Evolutionary conservation across 768 basidiomycete species (phyloP).

Genomic region (Boletales sp.): DNA sequence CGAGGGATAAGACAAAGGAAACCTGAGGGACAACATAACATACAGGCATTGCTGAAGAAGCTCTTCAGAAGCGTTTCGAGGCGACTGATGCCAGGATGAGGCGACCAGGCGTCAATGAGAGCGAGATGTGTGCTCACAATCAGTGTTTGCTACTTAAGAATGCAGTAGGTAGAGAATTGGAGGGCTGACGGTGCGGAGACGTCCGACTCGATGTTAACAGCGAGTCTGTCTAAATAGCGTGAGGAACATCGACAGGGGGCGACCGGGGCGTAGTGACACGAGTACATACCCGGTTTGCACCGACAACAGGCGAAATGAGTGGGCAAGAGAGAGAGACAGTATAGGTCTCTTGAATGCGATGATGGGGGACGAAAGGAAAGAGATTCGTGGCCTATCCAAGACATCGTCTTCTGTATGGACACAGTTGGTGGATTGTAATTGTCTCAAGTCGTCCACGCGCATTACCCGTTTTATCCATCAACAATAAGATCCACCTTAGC

Average conservation of each 20-base stretch:
- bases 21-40: neutral
- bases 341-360: neutral
- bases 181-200: neutral
- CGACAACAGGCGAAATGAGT: constrained; percentile 1
- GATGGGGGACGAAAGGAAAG: too few relatives aligned
- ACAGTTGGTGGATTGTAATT: constrained; percentile 14
- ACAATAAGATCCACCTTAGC: constrained; percentile 23
- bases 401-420: constrained; percentile 14
- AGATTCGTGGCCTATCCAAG: neutral
- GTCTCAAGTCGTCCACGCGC: constrained; percentile 14
- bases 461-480: constrained; percentile 19
- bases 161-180: neutral
- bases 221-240: neutral
- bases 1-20: neutral
- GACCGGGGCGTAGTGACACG: too few relatives aligned
- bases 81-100: constrained; percentile 4
- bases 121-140: constrained; percentile 1
- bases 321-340: constrained; percentile 1
- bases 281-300: neutral
- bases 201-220: neutral
- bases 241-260: too few relatives aligned
- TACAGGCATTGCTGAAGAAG: constrained; percentile 10
- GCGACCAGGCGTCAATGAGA: neutral
- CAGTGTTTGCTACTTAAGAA: neutral
- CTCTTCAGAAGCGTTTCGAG: neutral